phyloP scores from a whole-genome alignment of 306 rosid genomes.

The Acacia melanoxylon region DNA sequence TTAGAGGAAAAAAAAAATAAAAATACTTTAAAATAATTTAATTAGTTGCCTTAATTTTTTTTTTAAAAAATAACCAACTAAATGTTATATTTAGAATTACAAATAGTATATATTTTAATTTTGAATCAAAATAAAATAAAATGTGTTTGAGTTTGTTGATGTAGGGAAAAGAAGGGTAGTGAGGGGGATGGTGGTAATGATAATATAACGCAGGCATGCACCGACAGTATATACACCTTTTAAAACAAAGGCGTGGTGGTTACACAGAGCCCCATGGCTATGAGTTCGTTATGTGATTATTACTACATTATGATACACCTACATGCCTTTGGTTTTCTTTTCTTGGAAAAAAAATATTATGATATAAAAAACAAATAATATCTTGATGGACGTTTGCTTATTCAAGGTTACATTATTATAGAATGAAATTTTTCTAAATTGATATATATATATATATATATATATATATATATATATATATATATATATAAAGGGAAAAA shows the following conservation, averaged over 20 bases:
- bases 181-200: neutral
- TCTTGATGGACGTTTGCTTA: neutral
- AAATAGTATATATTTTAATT: too few species aligned
- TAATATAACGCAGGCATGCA: constrained; percentile 11
- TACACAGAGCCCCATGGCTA: neutral
- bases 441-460: too few species aligned
- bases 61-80: too few species aligned
- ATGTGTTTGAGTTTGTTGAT: neutral
- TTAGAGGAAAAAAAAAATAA: too few species aligned
- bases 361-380: too few species aligned
- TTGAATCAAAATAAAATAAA: neutral
- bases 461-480: too few species aligned
- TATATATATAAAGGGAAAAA: too few species aligned
- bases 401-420: neutral
- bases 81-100: too few species aligned
- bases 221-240: constrained; percentile 12
- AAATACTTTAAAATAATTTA: too few species aligned
- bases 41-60: too few species aligned
- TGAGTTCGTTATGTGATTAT: neutral
- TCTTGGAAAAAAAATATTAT: too few species aligned
- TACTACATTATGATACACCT: neutral
- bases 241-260: constrained; percentile 8
- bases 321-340: neutral
- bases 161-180: neutral
- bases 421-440: neutral